Conservation (phyloP, 1,284 basidiomycete species). For the Pascua sp. region DNA sequence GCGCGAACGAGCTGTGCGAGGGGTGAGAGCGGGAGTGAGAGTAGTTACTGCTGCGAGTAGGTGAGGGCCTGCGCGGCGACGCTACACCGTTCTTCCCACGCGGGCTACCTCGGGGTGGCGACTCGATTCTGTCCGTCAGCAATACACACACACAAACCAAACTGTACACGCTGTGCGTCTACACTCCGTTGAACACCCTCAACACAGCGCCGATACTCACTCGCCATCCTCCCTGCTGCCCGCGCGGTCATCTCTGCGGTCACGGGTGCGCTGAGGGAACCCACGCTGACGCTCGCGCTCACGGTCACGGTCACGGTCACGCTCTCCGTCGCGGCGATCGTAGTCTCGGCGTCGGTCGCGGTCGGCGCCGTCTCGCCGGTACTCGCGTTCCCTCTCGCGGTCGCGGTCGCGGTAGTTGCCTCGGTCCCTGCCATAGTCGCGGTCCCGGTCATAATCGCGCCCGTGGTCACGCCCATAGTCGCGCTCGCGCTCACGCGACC, state of each 20-base stretch:
- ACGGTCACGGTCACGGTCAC: constrained; percentile 12
- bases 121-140: constrained; percentile 1
- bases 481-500: constrained; percentile 8
- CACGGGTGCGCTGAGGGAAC: background rate
- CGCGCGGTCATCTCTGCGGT: constrained; percentile 16
- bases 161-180: too few relatives aligned
- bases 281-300: background rate
- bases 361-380: background rate
- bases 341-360: constrained; percentile 1
- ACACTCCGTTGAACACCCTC: too few relatives aligned
- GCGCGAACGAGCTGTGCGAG: background rate
- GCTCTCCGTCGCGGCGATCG: constrained; percentile 7
- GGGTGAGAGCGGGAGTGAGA: too few relatives aligned
- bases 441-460: constrained; percentile 18
- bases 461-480: constrained; percentile 10
- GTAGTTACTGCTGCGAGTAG: too few relatives aligned
- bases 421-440: constrained; percentile 14
- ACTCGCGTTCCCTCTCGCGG: constrained; percentile 7
- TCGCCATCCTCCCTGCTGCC: constrained; percentile 14
- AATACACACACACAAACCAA: too few relatives aligned
- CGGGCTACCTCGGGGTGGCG: background rate
- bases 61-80: background rate
- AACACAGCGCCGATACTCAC: background rate
- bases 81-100: background rate
- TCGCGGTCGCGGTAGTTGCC: constrained; percentile 11